Percentiles rank a stretch among this genome's conserved stretches.
phyloP scores from a whole-genome alignment of 805 yeast species.

The Kodamaea laetipori region DNA sequence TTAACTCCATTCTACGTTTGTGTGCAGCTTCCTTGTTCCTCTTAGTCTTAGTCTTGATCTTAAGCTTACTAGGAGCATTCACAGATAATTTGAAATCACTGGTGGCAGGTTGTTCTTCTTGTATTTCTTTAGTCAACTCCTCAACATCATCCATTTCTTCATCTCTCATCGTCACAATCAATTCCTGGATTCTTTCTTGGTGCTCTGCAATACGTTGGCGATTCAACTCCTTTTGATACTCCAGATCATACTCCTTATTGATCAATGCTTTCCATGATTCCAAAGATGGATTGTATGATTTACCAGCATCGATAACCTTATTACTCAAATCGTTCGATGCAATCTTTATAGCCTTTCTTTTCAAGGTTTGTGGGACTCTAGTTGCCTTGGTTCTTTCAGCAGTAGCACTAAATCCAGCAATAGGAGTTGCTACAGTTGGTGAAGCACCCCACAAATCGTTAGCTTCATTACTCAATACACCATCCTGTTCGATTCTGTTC shows the following conservation, averaged over 20 bases:
- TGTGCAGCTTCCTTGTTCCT: conserved; percentile 71
- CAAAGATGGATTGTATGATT: conserved; percentile 87
- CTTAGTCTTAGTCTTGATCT: conserved; percentile 75
- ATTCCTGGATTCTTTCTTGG: conserved; percentile 59
- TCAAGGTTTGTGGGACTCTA: conserved; percentile 56
- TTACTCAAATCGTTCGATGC: conserved; percentile 43
- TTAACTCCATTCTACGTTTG: conserved; percentile 57
- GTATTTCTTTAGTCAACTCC: conserved; percentile 41
- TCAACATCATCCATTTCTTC: conserved; percentile 50
- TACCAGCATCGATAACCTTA: conserved; percentile 74
- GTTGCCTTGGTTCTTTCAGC: conserved; percentile 44
- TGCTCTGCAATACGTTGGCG: conserved; percentile 63
- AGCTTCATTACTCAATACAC: conserved; percentile 29
- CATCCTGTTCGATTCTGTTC: conserved; percentile 63
- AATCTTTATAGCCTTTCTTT: conserved; percentile 53
- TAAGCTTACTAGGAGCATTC: conserved; percentile 66
- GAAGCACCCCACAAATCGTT: conserved; percentile 73
- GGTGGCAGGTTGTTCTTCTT: conserved; percentile 35
- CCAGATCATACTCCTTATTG: conserved; percentile 62
- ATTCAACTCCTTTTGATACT: conserved; percentile 66
- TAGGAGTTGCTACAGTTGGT: conserved; percentile 19
- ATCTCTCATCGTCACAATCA: conserved; percentile 65
- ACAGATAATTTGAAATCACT: conserved; percentile 56
- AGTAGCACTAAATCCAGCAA: conserved; percentile 19
- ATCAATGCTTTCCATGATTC: conserved; percentile 80